A percentile compares a stretch with the other conserved stretches of the same genome.
Conservation (phyloP, 176 grass and related monocot species). For the Hyparrhenia diplandra region DNA sequence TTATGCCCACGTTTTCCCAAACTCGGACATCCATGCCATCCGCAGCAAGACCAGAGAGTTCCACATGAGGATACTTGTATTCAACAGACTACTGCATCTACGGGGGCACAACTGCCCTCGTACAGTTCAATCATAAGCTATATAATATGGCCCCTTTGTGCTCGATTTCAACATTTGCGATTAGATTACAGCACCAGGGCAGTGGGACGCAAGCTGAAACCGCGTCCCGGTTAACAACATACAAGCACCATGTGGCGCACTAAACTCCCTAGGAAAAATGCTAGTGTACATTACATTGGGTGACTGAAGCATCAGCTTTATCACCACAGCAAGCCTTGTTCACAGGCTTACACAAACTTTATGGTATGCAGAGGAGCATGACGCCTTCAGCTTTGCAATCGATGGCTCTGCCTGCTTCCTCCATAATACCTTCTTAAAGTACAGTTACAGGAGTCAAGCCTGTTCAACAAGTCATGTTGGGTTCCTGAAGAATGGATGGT, state of each 20-base stretch:
- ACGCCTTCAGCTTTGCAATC: not conserved
- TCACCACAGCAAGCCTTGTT: conserved; percentile 9
- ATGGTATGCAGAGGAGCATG: conserved; percentile 16
- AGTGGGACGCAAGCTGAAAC: not conserved
- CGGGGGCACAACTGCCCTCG: not conserved
- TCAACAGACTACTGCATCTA: not conserved
- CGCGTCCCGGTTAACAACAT: not conserved
- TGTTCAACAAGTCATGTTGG: conserved; percentile 26
- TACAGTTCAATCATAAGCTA: not conserved
- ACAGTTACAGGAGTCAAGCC: not conserved
- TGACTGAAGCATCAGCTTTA: not conserved
- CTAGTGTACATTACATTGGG: conserved; percentile 42
- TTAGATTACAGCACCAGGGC: not conserved
- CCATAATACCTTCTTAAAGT: conserved; percentile 1
- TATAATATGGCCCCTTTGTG: not conserved
- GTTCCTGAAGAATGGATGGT: conserved; percentile 79
- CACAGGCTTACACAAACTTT: conserved; percentile 12
- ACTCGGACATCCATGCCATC: too few species aligned
- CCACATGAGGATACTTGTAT: not conserved
- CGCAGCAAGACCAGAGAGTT: not conserved
- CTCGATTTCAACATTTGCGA: not conserved
- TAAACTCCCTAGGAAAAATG: conserved; percentile 33
- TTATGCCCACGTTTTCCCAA: not conserved
- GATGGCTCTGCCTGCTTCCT: conserved; percentile 6
- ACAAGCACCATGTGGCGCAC: not conserved